Evolutionary conservation across 2,329 filamentous ascomycete genomes (phyloP).

Genomic region (Juglanconis oblonga): DNA sequence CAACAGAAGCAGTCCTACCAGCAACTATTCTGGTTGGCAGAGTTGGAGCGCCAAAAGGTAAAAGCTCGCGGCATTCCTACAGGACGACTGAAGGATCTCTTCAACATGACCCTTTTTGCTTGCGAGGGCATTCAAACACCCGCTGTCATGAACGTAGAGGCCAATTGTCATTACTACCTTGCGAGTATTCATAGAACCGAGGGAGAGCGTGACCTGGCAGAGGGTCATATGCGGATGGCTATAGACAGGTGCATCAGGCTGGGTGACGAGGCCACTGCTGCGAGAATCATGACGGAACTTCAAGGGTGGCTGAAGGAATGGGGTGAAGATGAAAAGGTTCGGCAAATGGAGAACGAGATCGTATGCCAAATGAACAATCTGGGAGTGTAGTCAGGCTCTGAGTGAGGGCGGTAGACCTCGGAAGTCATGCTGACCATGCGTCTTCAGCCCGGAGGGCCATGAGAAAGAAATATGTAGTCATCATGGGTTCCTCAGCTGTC

Average conservation of each 20-base stretch:
- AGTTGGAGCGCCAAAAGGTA: conserved; percentile 18
- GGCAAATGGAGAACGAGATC: not conserved
- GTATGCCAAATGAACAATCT: not conserved
- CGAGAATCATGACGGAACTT: conserved; percentile 9
- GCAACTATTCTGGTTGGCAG: conserved; percentile 9
- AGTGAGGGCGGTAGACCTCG: not conserved
- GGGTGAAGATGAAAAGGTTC: conserved; percentile 12
- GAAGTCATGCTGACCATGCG: too few relatives aligned
- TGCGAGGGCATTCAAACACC: not conserved
- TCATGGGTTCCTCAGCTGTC: too few relatives aligned
- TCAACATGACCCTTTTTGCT: conserved; percentile 1
- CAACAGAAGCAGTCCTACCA: not conserved
- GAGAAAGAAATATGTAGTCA: not conserved
- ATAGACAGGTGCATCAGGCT: not conserved
- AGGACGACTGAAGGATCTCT: not conserved
- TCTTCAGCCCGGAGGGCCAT: too few relatives aligned
- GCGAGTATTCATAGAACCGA: conserved; percentile 7
- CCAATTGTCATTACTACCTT: conserved; percentile 12
- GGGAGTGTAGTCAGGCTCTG: not conserved
- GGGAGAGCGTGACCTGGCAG: conserved; percentile 1
- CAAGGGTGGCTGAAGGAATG: conserved; percentile 10
- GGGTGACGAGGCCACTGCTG: not conserved
- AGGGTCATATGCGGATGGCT: not conserved
- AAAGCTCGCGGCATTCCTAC: conserved; percentile 1
- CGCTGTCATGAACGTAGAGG: not conserved